Conservation (phyloP, 495 filamentous ascomycete genomes). For the Bacidia rubella region DNA sequence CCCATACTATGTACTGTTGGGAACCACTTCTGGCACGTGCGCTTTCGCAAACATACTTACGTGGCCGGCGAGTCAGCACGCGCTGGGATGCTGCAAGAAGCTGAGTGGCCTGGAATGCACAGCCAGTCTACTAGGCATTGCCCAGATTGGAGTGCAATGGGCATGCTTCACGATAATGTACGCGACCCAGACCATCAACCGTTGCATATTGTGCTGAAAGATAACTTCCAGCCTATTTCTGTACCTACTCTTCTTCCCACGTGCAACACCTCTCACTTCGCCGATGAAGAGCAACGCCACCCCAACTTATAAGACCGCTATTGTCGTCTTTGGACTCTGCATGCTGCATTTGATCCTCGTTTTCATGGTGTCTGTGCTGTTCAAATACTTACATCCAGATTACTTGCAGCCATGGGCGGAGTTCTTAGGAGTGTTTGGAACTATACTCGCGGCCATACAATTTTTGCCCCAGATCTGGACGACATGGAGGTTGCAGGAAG, state of each 20-base stretch:
- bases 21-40: conserved; percentile 73
- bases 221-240: conserved; percentile 48
- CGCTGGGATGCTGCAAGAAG: conserved; percentile 71
- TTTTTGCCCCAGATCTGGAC: conserved; percentile 92
- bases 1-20: conserved; percentile 84
- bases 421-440: conserved; percentile 61
- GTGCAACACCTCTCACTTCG: conserved; percentile 37
- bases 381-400: conserved; percentile 42
- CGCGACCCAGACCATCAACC: conserved; percentile 19
- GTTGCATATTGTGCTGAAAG: neutral
- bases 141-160: conserved; percentile 85
- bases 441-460: conserved; percentile 71
- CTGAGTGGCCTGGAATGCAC: conserved; percentile 72
- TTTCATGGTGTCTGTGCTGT: conserved; percentile 48
- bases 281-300: conserved; percentile 19
- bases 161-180: conserved; percentile 83
- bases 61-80: conserved; percentile 59
- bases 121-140: conserved; percentile 71
- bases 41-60: conserved; percentile 84
- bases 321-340: conserved; percentile 54
- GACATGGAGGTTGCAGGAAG: conserved; percentile 68
- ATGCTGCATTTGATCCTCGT: conserved; percentile 56
- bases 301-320: conserved; percentile 60
- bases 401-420: conserved; percentile 66
- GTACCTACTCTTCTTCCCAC: conserved; percentile 77